Base-by-base conservation (phyloP, 2,329 filamentous ascomycete genomes). In the Fusarium sp. region DNA sequence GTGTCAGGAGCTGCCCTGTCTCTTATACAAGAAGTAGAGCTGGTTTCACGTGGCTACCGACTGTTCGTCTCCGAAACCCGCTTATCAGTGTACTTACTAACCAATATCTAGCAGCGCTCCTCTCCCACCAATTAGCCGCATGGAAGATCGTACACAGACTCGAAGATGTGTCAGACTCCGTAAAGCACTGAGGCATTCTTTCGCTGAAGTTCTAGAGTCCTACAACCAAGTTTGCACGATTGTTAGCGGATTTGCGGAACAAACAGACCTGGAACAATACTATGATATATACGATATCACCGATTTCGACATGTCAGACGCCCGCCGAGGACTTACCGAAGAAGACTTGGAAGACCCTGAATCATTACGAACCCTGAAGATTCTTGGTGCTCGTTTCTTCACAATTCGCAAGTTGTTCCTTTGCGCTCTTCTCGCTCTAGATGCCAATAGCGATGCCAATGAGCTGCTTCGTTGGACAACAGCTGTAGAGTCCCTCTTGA, bases 11-110 rank as follows among this genome's bases (percentile, higher is more conserved):
- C 92, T 32, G 91, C 92, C 4, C 83, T 97, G 56, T 89, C 91
- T 37, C 86, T 97, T 62, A 90, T 97, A 65, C 94, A 97, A 77
- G 94, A 97, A 79, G 94, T 97, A n/a, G 94, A 97, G 80, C 85
- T 97, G 32, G 94, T 97, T 25, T 96, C 94, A 30, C 88, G 94
- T 71, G 94, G 94, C 22, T 97, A 97, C 78, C 87, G 92, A 80
- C 84, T 97, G 89, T 93, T 79, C 78, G 89, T 81, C 48, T 45
- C 30, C 17, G 44, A 41, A 23, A 15, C 4, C 41, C 8, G 25
- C 22, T 33, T 11, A 23, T 44, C 9, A 9, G 19, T 9, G 10
- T 11, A 25, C 40, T 20, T 7, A 20, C 59, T 67, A 49, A 66
- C 53, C 22, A 22, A 54, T 22, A 59, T 62, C 35, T 53, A 96